Base-by-base conservation (phyloP, 2,329 filamentous ascomycete genomes). In the Chaetomium sp. region DNA sequence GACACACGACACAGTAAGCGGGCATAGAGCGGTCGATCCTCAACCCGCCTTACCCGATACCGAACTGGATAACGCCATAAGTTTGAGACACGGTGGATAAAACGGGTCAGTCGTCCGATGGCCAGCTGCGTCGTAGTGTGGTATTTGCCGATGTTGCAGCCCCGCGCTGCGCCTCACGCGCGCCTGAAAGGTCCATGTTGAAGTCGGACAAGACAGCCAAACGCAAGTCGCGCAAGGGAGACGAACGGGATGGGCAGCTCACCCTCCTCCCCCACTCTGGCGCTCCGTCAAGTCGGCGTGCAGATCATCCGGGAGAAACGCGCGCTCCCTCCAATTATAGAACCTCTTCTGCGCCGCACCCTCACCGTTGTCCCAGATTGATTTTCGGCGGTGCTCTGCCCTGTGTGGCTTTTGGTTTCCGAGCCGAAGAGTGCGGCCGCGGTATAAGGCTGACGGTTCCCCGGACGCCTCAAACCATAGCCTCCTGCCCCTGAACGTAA, bases 321-420 rank as follows among this genome's bases (percentile, higher is more conserved):
- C 38, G 25, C 16, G 25, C 49, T 35, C n/a, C 29, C 13, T 33
- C 62, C 62, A 64, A 60, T 60, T 31, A 64, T 64, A 64, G 62
- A 64, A 60, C 5, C n/a, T 19, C 25, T 21, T 38, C 50, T 38
- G 42, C 56, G 62, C 56, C 56, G 35, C 27, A 42, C 4, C 13
- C 45, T 33, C 49, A 33, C 38, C 21, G 13, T 42, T 42, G 38
- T 42, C 19, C 16, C 16, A 42, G 19, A 42, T 16, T 54, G 23
- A n/a, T 38, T 29, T 4, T 31, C 47, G 10, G 21, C 21, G 57
- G 29, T 25, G 38, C 38, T 42, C 35, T 35, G 9, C 9, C 7
- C 4, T 54, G 38, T 19, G 35, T 23, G 50, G 4, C 29, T 49
- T 25, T 27, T 38, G 54, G 27, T 33, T 19, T 13, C 53, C 23